phyloP scores from a whole-genome alignment of 1,284 basidiomycete genomes.

The Fomes fomentarius region DNA sequence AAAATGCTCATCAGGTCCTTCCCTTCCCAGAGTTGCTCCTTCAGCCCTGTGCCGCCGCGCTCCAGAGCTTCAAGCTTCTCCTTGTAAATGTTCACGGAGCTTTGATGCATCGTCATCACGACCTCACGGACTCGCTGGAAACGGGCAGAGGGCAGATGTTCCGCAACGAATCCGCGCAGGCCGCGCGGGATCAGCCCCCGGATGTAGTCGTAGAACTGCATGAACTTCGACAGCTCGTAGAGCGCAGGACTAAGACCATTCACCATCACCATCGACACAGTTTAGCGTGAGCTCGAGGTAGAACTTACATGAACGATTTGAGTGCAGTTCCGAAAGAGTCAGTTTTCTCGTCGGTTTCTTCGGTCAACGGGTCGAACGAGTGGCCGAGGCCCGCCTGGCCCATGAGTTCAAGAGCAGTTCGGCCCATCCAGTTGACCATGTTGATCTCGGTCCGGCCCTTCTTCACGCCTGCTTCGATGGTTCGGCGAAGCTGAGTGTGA shows the following conservation, averaged over 20 bases:
- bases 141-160: conserved; percentile 17
- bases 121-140: conserved; percentile 16
- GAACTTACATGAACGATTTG: conserved; percentile 25
- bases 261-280: no score
- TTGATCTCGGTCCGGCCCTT: conserved; percentile 16
- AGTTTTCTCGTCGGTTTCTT: conserved; percentile 8
- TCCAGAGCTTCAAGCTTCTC: conserved; percentile 13
- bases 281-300: not conserved
- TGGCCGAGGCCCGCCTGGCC: conserved; percentile 35
- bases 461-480: conserved; percentile 3
- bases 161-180: conserved; percentile 11
- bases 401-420: conserved; percentile 34
- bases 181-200: not conserved
- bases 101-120: conserved; percentile 4
- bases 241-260: not conserved
- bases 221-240: not conserved
- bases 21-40: conserved; percentile 17
- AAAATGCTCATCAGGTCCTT: conserved; percentile 28
- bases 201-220: not conserved
- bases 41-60: conserved; percentile 10
- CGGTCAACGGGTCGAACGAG: conserved; percentile 30
- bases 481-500: conserved; percentile 4
- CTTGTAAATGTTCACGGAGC: conserved; percentile 5
- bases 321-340: conserved; percentile 26
- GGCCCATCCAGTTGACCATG: conserved; percentile 29